These are phyloP conservation scores for Ceratocystis cacaofunesta DNA, from an alignment of 2,329 filamentous ascomycete genomes.

Conservation along the genomic window DNA sequence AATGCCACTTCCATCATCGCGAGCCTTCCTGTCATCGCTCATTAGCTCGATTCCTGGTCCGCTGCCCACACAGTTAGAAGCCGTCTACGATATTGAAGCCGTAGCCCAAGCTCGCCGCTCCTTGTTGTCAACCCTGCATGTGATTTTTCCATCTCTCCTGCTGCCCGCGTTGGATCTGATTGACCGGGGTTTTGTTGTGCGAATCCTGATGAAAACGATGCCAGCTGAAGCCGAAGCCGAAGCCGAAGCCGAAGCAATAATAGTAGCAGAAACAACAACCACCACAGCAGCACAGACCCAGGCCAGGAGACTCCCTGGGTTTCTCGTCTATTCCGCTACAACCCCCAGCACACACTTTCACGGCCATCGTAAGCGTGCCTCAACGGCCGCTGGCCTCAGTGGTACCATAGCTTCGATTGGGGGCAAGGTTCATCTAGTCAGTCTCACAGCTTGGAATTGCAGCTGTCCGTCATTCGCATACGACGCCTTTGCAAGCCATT, in stretches of 20 bases:
- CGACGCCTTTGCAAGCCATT: conserved; percentile 40
- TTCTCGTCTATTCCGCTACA: not conserved
- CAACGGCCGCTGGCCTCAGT: conserved; percentile 16
- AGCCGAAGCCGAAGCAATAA: not conserved
- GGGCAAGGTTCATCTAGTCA: conserved; percentile 47
- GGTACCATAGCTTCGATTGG: not conserved
- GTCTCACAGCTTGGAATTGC: conserved; percentile 69
- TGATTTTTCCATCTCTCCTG: conserved; percentile 65
- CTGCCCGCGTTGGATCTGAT: conserved; percentile 78
- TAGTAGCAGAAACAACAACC: not conserved
- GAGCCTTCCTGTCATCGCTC: conserved; percentile 8
- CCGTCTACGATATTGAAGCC: not conserved
- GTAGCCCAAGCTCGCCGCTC: conserved; percentile 13
- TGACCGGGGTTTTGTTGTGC: conserved; percentile 53
- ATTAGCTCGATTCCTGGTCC: not conserved
- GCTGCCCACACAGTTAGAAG: not conserved
- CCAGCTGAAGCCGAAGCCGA: not conserved
- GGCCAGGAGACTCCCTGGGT: not conserved
- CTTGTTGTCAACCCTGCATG: conserved; percentile 65
- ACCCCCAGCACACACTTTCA: not conserved
- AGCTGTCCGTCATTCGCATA: conserved; percentile 75
- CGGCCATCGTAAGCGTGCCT: not conserved
- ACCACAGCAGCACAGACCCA: not conserved
- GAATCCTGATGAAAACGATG: not conserved
- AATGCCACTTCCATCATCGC: conserved; percentile 11